Evolutionary conservation across 768 basidiomycete genomes (phyloP), one percentile per base, ranked within the genome.

Genomic region (Boletus rubropictus): DNA sequence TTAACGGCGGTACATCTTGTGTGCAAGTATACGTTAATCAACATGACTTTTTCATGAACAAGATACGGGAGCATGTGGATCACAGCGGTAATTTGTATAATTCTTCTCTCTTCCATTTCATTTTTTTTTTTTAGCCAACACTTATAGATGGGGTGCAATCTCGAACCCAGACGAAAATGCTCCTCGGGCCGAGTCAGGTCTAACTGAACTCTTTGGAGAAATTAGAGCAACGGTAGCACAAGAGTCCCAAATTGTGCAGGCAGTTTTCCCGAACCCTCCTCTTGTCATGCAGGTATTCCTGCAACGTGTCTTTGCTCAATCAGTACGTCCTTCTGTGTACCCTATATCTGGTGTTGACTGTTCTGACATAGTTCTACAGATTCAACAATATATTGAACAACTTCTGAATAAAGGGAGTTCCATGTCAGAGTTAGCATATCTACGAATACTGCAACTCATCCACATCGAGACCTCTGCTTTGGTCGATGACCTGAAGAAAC

Each of bases 1-100:
- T 99, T 71, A 99, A 99, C 54, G 96, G 96, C 6, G 96, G 96
- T 8, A 74, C 88, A 36, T 95, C 93, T 1, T 98, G 96, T 61
- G 88, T 99, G 5, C 94, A 97, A 67, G 90, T 98, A 11, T 99
- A 98, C 59, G 96, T 99, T 46, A 99, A 98, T 59, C 96, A 99
- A 63, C 96, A 99, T 58, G 96, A 98, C 64, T 99, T 99, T 74
- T 99, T 99, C 75, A 97, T 98, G 64, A 94, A 94, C 62, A 81
- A 89, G 44, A 82, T 90, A 32, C 82, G 86, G 29, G 84, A 84
- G 43, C 73, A 73, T 27, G 75, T 76, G 49, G 68, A 76, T 12
- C 67, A 69, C 33, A 73, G 79, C 27, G 82, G 84, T 57, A 72
- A 72, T n/a, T 42, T 77, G 45, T 62, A 86, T 80, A 86, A 47